Percentiles rank a stretch among this genome's conserved stretches.
phyloP scores from a whole-genome alignment of 164 flowering plant genomes.

The Chloranthus sessilifolius region DNA sequence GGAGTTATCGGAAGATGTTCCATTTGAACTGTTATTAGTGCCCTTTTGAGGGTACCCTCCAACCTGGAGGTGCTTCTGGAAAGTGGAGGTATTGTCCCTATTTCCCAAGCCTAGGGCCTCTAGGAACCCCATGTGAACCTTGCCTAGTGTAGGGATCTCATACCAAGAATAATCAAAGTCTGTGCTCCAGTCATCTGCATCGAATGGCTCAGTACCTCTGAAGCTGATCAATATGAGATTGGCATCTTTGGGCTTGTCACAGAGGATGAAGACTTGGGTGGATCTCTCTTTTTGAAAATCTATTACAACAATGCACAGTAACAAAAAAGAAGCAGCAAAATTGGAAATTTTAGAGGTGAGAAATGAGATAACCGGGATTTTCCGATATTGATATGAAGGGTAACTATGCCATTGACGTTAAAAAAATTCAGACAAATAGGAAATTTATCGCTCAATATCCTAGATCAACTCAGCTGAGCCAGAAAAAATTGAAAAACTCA shows the following conservation, averaged over 20 bases:
- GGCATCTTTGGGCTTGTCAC: constrained; percentile 25
- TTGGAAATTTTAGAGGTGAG: too few relatives aligned
- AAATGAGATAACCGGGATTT: too few relatives aligned
- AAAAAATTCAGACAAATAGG: too few relatives aligned
- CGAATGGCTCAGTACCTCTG: constrained; percentile 61
- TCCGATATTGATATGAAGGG: too few relatives aligned
- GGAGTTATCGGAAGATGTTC: neutral
- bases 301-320: constrained; percentile 46
- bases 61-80: constrained; percentile 32
- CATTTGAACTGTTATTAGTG: too few relatives aligned
- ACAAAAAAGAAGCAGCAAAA: neutral
- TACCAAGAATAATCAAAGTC: constrained; percentile 68
- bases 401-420: too few relatives aligned
- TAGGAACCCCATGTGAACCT: constrained; percentile 57
- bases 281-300: constrained; percentile 33
- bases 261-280: constrained; percentile 53
- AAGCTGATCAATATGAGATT: constrained; percentile 44
- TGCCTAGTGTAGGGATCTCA: constrained; percentile 42
- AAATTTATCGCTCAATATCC: too few relatives aligned
- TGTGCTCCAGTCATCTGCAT: constrained; percentile 49
- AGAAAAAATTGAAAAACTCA: too few relatives aligned
- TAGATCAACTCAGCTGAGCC: too few relatives aligned
- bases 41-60: neutral
- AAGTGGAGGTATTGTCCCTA: constrained; percentile 45
- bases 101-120: constrained; percentile 72